Conservation (phyloP, 768 basidiomycete species). For the Rhodotorula graminis region DNA sequence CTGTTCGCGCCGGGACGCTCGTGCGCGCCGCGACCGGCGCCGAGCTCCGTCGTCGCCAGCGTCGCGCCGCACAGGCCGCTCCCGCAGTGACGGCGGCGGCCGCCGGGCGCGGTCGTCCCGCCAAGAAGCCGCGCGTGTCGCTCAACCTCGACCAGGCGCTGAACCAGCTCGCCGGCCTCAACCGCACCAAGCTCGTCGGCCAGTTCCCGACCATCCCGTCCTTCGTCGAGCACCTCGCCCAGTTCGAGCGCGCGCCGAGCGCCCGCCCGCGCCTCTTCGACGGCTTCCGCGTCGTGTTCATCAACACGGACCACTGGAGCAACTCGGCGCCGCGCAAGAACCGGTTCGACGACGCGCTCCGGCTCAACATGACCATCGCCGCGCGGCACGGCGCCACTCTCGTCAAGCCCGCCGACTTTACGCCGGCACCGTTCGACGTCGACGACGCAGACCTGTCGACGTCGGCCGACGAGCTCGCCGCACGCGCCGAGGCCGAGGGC, state of each 20-base stretch:
- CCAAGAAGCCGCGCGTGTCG: slow-evolving; percentile 5
- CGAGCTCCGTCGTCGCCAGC: background rate
- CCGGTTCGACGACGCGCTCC: slow-evolving; percentile 18
- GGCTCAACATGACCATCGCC: slow-evolving; percentile 8
- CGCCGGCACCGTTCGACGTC: background rate
- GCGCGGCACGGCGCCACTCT: slow-evolving; percentile 18
- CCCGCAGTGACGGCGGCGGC: background rate
- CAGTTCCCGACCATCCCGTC: slow-evolving; percentile 13
- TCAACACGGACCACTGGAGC: slow-evolving; percentile 32
- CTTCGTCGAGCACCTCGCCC: slow-evolving; percentile 14
- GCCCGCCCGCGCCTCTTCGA: background rate
- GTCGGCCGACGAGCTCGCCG: background rate
- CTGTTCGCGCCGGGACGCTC: rapidly evolving
- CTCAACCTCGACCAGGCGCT: slow-evolving; percentile 15
- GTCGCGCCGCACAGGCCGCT: background rate
- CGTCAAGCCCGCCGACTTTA: slow-evolving; percentile 21
- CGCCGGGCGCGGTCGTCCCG: background rate
- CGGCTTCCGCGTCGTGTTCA: slow-evolving; percentile 15
- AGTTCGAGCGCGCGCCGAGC: background rate
- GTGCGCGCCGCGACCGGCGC: background rate
- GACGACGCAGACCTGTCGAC: background rate
- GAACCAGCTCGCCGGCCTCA: background rate
- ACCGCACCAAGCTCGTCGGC: background rate
- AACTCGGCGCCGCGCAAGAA: background rate
- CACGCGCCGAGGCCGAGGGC: background rate